Evolutionary conservation across 345 rosid genomes (phyloP), one percentile per base, ranked within the genome.

Genomic region (Pseudoturritis turrita): DNA sequence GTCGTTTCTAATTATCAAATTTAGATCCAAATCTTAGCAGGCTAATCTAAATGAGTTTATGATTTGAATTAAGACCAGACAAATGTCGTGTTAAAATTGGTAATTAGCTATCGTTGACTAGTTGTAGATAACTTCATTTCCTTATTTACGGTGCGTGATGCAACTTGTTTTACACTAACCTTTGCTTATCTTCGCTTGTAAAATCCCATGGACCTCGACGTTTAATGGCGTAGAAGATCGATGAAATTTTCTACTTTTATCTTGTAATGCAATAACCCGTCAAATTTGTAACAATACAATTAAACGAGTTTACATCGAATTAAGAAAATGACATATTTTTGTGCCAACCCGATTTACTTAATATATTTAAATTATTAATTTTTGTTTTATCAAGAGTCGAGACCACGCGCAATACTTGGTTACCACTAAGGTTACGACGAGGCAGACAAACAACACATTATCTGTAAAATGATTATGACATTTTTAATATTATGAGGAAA

Each of bases 351-450:
- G n/a, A 72, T 54, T 39, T 22, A 15, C 46, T 21, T 62, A 31
- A 43, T 36, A 31, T 2, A n/a, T 4, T 26, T 14, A 37, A 15
- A 4, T 7, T 19, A 28, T 73, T 21, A 31, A 9, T n/a, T 10
- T 51, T 40, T 50, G n/a, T 15, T n/a, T 36, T 52, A 15, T 8
- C 6, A 62, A 63, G 23, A 23, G 51, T 65, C 60, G 26, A 65
- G 23, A 18, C 52, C 52, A 56, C 73, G 73, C 37, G 37, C 62
- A 54, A 68, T 17, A 75, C 74, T 44, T 68, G 79, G 70, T 53
- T 61, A 70, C 79, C 79, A 75, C 79, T 75, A 68, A 68, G 68
- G 47, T 59, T 50, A 67, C 39, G 68, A 66, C 43, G 62, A 50
- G 62, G 68, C 73, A 39, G 68, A 11, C 55, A 66, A 67, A 25